Evolutionary conservation across 1,284 basidiomycete genomes (phyloP), one percentile per base, ranked within the genome.

Genomic region (Irpex sp.): DNA sequence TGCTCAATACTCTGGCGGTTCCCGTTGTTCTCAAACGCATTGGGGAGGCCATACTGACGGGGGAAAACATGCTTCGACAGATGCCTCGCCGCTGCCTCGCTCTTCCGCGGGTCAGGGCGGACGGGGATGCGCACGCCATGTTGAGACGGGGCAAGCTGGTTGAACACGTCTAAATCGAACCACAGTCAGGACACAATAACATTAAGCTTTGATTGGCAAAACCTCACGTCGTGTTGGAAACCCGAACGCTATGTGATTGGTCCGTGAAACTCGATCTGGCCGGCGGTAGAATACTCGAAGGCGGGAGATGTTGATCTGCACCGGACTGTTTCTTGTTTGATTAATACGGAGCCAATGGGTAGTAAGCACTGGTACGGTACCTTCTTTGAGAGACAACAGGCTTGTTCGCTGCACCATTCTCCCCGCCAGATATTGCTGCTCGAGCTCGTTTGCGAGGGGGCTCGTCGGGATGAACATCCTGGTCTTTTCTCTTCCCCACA

Each of bases 41-140:
- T 91, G 9, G 81, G 73, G 1, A 96, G 74, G 0, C 83, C 82
- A 68, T 89, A 93, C 67, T 94, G 91, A 35, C 86, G 81, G 5
- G 93, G 88, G 68, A 96, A 96, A 0, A 97, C 78, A 71, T 95
- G 92, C 76, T 94, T 95, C 21, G 88, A 80, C 1, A 93, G 73
- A 68, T 88, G 88, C 21, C 90, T 81, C 1, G 83, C 82, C 75
- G 78, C 67, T 83, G 81, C 61, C 76, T 70, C 53, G 15, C 33
- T 9, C 33, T 55, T 31, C 31, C 53, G 8, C n/a, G 33, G 26
- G 17, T 55, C 31, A 9, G 53, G 53, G 8, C 53, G 26, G 8
- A 11, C 7, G 21, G 11, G 53, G 5, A 36, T 13, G 9, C 26
- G 33, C 5, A 5, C 4, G 81, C 0, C 81, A 78, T 0, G 82